These are phyloP conservation scores for Phyllostachys edulis DNA, from an alignment of 176 grass and related monocot species.

Conservation along the genomic window DNA sequence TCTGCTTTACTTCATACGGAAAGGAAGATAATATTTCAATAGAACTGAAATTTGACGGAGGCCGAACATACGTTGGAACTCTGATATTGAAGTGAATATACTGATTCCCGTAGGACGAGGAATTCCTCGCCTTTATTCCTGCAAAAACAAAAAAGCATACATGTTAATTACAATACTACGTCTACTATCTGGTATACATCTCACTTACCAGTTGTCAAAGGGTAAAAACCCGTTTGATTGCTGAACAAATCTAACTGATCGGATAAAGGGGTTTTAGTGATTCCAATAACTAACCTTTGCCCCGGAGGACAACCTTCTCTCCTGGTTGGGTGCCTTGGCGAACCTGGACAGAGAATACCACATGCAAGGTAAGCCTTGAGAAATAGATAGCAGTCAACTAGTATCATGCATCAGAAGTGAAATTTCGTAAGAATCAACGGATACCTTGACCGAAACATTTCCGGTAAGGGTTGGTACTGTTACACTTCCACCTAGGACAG, in stretches of 20 bases:
- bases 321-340: slow-evolving; percentile 84
- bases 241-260: neutral
- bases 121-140: slow-evolving; percentile 84
- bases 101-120: slow-evolving; percentile 63
- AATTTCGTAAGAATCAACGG: neutral
- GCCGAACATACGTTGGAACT: slow-evolving; percentile 59
- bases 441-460: slow-evolving; percentile 89
- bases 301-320: slow-evolving; percentile 80
- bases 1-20: neutral
- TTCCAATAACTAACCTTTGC: slow-evolving; percentile 62
- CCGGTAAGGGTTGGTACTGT: slow-evolving; percentile 82
- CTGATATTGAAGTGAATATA: slow-evolving; percentile 84
- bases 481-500: slow-evolving; percentile 76
- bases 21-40: neutral
- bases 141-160: neutral
- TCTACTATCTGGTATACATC: neutral
- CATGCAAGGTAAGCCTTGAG: neutral
- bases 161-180: neutral
- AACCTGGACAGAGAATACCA: slow-evolving; percentile 50
- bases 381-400: slow-evolving; percentile 2
- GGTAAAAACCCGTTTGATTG: slow-evolving; percentile 12
- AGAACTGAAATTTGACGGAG: neutral
- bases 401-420: neutral
- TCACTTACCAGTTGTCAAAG: neutral
- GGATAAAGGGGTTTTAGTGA: neutral